A percentile compares a stretch with the other conserved stretches of the same genome.
Evolutionary conservation across 2,329 filamentous ascomycete genomes (phyloP).

Genomic region (Botrytis elliptica): DNA sequence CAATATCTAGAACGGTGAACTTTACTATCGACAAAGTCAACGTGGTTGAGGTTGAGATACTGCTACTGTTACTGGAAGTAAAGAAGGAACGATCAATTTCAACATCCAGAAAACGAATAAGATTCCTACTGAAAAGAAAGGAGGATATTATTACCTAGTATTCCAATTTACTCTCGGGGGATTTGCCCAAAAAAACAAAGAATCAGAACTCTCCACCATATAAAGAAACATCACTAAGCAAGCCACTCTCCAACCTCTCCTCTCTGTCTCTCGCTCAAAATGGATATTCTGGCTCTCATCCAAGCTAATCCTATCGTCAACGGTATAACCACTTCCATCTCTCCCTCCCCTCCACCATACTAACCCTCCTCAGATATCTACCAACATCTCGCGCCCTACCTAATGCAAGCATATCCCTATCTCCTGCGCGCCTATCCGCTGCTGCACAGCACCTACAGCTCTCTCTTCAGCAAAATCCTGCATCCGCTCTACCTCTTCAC

Average conservation of each 20-base stretch:
- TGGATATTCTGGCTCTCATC: not conserved
- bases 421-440: conserved; percentile 23
- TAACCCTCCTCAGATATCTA: not conserved
- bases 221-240: not conserved
- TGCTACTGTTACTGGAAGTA: not conserved
- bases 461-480: conserved; percentile 7
- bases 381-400: not conserved
- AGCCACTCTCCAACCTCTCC: not conserved
- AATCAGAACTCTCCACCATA: not conserved
- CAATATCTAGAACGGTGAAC: not conserved
- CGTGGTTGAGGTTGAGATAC: not conserved
- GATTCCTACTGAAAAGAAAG: not conserved
- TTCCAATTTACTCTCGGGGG: not conserved
- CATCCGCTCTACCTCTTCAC: not conserved
- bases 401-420: not conserved
- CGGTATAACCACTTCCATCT: not conserved
- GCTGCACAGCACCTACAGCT: conserved; percentile 23
- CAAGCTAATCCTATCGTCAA: not conserved
- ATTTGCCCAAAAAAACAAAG: not conserved
- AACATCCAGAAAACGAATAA: not conserved
- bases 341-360: not conserved
- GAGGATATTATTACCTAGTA: not conserved
- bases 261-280: not conserved
- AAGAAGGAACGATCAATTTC: not conserved
- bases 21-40: not conserved